Percentiles rank a stretch among this genome's conserved stretches.
These are phyloP conservation scores for Vigna unguiculata DNA, from an alignment of 306 rosid genomes.

Conservation along the genomic window DNA sequence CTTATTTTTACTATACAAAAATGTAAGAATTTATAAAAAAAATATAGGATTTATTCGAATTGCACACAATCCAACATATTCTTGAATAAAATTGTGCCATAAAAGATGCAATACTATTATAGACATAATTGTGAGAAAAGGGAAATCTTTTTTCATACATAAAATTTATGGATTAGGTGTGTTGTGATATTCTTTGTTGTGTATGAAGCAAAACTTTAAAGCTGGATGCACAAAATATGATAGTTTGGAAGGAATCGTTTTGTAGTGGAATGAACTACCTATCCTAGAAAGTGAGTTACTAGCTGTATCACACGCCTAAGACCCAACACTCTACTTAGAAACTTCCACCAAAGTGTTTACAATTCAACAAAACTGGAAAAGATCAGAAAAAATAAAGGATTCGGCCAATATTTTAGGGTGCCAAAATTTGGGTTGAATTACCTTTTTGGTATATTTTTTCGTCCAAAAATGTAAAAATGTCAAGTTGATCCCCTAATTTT, in stretches of 20 bases:
- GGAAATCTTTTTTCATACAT: neutral
- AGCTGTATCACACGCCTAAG: conserved; percentile 29
- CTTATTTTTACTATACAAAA: neutral
- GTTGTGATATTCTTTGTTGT: conserved; percentile 2
- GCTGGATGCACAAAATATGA: conserved; percentile 33
- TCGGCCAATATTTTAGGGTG: too few species aligned
- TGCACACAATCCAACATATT: neutral
- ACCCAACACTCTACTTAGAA: neutral
- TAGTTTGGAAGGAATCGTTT: conserved; percentile 21
- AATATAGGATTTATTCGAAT: neutral
- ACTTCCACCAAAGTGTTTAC: conserved; percentile 7
- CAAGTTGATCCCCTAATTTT: too few species aligned
- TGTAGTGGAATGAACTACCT: conserved; percentile 29
- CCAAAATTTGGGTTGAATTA: too few species aligned
- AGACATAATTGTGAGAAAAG: neutral
- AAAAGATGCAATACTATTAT: neutral
- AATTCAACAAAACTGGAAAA: neutral
- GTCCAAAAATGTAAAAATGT: too few species aligned
- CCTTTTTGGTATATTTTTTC: too few species aligned
- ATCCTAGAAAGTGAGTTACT: conserved; percentile 20
- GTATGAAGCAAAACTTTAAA: conserved; percentile 24
- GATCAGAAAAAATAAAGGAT: too few species aligned
- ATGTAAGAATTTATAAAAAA: neutral
- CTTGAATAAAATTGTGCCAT: neutral
- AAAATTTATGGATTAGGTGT: conserved; percentile 1